Conservation (phyloP, 2,329 filamentous ascomycete genomes). For the Botrytis deweyae region DNA sequence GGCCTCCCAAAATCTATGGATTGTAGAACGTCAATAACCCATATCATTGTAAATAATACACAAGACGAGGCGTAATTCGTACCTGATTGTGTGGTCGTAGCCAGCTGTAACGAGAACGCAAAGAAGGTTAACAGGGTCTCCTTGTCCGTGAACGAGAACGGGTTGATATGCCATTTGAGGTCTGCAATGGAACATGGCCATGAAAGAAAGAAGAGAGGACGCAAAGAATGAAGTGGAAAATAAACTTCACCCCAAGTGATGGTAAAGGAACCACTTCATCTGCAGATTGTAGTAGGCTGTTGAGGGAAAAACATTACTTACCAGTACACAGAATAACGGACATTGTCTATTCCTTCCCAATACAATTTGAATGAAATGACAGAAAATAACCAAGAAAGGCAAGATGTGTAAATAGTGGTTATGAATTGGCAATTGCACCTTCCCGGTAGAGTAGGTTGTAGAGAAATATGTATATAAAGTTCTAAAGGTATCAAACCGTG, state of each 20-base stretch:
- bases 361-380: neutral
- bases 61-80: constrained; percentile 26
- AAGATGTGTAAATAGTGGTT: neutral
- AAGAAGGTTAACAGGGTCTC: constrained; percentile 29
- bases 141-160: constrained; percentile 17
- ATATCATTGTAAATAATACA: constrained; percentile 6
- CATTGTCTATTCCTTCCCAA: constrained; percentile 5
- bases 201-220: neutral
- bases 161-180: constrained; percentile 6
- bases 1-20: constrained; percentile 89
- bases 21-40: constrained; percentile 18
- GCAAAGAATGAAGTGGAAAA: neutral
- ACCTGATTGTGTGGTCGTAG: constrained; percentile 76
- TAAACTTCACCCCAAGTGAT: neutral
- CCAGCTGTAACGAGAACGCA: constrained; percentile 51
- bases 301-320: neutral
- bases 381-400: neutral
- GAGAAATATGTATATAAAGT: neutral
- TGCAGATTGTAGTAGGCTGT: neutral
- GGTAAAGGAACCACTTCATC: neutral
- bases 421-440: neutral
- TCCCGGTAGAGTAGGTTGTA: neutral
- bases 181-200: neutral
- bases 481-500: neutral
- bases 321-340: constrained; percentile 17